These are phyloP conservation scores for Leccinum fibrillosum DNA, from an alignment of 768 basidiomycete species.

Conservation along the genomic window DNA sequence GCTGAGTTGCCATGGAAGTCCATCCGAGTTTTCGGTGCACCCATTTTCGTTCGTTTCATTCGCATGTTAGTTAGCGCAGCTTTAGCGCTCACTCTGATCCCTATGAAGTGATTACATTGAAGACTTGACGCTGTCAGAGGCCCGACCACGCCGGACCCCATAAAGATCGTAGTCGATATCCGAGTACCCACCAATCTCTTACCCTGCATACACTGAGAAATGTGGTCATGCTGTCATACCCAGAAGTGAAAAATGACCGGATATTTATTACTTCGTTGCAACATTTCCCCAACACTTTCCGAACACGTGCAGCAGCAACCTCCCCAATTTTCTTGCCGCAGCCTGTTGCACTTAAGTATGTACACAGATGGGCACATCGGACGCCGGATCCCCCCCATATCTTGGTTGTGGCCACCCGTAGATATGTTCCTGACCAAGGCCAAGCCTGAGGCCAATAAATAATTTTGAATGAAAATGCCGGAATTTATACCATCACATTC, in stretches of 20 bases:
- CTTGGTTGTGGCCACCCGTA: not conserved
- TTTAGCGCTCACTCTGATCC: too few species aligned
- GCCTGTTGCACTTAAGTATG: not conserved
- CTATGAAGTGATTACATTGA: not conserved
- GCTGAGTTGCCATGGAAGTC: not conserved
- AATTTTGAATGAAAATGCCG: not conserved
- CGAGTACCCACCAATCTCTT: not conserved
- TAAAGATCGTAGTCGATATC: not conserved
- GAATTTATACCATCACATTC: not conserved
- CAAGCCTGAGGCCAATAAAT: not conserved
- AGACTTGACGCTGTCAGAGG: too few species aligned
- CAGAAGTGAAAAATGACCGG: not conserved
- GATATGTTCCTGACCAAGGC: not conserved
- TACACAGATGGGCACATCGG: not conserved
- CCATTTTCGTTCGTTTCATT: not conserved
- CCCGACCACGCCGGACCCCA: not conserved
- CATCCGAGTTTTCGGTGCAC: not conserved
- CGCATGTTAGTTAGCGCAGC: too few species aligned
- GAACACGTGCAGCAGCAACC: not conserved
- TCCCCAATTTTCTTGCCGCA: not conserved
- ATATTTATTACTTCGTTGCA: not conserved
- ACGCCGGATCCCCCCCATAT: not conserved
- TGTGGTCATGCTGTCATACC: too few species aligned
- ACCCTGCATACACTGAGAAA: not conserved
- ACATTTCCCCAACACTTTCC: conserved; percentile 20